phyloP scores from a whole-genome alignment of 129 eudicot genomes.

The Escallonia rubra region DNA sequence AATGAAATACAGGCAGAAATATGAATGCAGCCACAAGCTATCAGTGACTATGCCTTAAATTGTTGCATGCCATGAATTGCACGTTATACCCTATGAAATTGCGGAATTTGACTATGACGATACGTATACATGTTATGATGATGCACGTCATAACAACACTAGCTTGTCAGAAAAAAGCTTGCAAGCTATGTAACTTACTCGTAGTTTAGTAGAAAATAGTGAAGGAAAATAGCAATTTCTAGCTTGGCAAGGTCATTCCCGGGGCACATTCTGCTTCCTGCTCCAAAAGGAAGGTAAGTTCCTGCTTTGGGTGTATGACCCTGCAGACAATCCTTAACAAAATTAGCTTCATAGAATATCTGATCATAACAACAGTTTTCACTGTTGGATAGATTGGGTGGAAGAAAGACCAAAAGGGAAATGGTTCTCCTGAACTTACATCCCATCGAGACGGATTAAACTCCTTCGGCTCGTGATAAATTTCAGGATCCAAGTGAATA shows the following conservation, averaged over 20 bases:
- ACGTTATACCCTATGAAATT: background rate
- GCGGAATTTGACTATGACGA: background rate
- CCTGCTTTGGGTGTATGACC: conserved; percentile 62
- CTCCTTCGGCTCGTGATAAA: conserved; percentile 48
- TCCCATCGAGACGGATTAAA: conserved; percentile 88
- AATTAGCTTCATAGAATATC: background rate
- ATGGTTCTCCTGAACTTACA: conserved; percentile 36
- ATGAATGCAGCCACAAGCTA: background rate
- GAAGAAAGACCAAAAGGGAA: too few relatives aligned
- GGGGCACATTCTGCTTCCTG: conserved; percentile 84
- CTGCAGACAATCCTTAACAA: conserved; percentile 25
- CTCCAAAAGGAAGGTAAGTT: conserved; percentile 84
- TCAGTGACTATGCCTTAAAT: background rate
- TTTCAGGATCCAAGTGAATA: conserved; percentile 55
- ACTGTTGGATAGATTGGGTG: too few relatives aligned
- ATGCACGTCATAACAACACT: background rate
- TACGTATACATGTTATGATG: background rate
- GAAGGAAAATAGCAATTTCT: conserved; percentile 76
- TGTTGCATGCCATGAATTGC: background rate
- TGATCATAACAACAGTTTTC: background rate
- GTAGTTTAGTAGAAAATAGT: conserved; percentile 72
- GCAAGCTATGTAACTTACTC: conserved; percentile 34
- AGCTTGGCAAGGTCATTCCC: conserved; percentile 96
- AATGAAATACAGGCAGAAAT: too few relatives aligned
- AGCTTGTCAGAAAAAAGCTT: background rate